Conservation (phyloP, 345 rosid species). For the Acer saccharum region DNA sequence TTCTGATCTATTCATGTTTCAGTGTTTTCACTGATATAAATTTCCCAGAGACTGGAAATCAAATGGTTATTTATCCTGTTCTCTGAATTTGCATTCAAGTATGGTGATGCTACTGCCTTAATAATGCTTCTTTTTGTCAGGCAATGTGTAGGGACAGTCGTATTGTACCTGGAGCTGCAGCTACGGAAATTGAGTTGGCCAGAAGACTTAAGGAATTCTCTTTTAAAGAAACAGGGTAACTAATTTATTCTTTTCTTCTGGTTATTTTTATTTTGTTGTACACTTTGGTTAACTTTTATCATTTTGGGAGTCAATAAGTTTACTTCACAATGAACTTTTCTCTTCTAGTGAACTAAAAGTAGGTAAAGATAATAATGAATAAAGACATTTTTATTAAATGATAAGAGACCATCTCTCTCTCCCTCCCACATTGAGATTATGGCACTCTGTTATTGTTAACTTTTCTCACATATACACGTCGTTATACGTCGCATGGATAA, state of each 20-base stretch:
- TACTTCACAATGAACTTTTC: neutral
- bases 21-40: neutral
- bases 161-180: constrained; percentile 91
- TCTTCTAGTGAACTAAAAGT: neutral
- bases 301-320: neutral
- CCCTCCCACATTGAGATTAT: neutral
- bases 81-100: neutral
- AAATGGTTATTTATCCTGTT: neutral
- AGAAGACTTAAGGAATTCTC: constrained; percentile 91
- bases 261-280: neutral
- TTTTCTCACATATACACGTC: neutral
- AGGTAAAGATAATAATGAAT: neutral
- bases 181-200: constrained; percentile 95
- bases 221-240: constrained; percentile 90
- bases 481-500: neutral
- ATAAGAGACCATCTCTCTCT: neutral
- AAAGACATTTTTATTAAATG: neutral
- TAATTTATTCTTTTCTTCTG: constrained; percentile 4
- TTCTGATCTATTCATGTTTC: neutral
- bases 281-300: neutral
- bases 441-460: neutral
- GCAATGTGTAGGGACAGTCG: constrained; percentile 99
- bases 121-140: constrained; percentile 37
- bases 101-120: neutral
- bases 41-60: neutral